Percentiles rank a stretch among this genome's conserved stretches.
These are phyloP conservation scores for Serendipita indica DNA, from an alignment of 768 basidiomycete species.

Conservation along the genomic window DNA sequence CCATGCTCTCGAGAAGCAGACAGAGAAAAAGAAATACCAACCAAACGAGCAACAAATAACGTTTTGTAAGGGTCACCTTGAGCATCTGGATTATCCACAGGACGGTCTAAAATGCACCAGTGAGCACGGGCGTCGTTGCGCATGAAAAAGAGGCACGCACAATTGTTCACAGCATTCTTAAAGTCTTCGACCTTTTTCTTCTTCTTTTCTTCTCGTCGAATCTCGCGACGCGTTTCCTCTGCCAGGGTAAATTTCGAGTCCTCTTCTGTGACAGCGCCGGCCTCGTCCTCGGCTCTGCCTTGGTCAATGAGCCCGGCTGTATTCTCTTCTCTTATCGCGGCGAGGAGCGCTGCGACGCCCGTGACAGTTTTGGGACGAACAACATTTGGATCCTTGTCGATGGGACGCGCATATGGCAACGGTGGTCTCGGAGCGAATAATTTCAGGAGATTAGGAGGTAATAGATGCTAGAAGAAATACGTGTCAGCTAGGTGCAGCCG, in stretches of 20 bases:
- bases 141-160: constrained; percentile 31
- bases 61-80: constrained; percentile 98
- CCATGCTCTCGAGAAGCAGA: background rate
- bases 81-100: constrained; percentile 78
- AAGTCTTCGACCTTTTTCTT: constrained; percentile 63
- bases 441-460: constrained; percentile 92
- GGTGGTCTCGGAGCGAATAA: constrained; percentile 91
- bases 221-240: constrained; percentile 68
- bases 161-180: constrained; percentile 68
- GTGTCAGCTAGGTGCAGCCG: too few relatives aligned
- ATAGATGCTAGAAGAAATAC: constrained; percentile 35
- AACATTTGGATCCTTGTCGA: constrained; percentile 69
- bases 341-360: constrained; percentile 66
- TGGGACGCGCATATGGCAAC: constrained; percentile 70
- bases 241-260: constrained; percentile 56
- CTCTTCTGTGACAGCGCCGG: constrained; percentile 25
- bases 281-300: constrained; percentile 61
- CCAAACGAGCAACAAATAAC: constrained; percentile 86
- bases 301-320: constrained; percentile 48
- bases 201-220: constrained; percentile 63
- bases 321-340: constrained; percentile 58
- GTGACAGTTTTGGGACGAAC: constrained; percentile 50
- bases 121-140: background rate
- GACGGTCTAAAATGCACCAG: constrained; percentile 55
- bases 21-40: constrained; percentile 23